Conservation (phyloP, 495 filamentous ascomycete genomes). For the Bombardia bombarda region DNA sequence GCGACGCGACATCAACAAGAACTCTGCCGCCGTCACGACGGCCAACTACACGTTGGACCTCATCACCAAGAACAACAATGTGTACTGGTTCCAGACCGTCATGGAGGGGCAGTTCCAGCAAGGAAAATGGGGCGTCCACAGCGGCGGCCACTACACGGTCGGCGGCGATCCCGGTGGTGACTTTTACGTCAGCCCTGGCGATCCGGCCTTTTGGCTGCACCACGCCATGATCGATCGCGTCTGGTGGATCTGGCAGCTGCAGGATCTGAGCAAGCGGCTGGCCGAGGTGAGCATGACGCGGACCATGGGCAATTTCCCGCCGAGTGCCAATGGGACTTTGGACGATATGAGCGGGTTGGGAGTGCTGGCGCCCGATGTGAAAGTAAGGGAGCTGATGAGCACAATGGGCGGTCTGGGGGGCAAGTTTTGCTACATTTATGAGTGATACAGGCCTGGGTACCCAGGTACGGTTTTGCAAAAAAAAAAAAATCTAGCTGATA, state of each 20-base stretch:
- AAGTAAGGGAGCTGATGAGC: slow-evolving; percentile 25
- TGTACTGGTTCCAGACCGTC: slow-evolving; percentile 43
- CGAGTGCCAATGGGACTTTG: slow-evolving; percentile 19
- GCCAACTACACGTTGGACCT: slow-evolving; percentile 25
- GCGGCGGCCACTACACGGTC: slow-evolving; percentile 53
- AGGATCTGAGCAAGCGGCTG: slow-evolving; percentile 38
- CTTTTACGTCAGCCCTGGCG: slow-evolving; percentile 50
- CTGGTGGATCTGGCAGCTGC: slow-evolving; percentile 65
- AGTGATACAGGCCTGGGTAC: slow-evolving; percentile 6
- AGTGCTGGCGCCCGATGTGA: slow-evolving; percentile 13
- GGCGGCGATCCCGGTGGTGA: slow-evolving; percentile 37
- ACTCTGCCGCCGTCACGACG: slow-evolving; percentile 37
- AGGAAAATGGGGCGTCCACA: slow-evolving; percentile 47
- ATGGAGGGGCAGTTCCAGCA: slow-evolving; percentile 26
- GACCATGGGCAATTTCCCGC: slow-evolving; percentile 18
- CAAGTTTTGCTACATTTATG: slow-evolving; percentile 21
- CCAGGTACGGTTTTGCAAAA: no score
- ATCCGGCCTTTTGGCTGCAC: slow-evolving; percentile 62
- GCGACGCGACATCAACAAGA: slow-evolving; percentile 52
- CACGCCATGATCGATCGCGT: slow-evolving; percentile 59
- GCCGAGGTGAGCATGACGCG: slow-evolving; percentile 14
- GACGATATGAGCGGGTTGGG: slow-evolving; percentile 15
- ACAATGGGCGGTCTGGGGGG: slow-evolving; percentile 26
- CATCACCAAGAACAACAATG: slow-evolving; percentile 35
- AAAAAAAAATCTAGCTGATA: no score